Evolutionary conservation across 306 rosid genomes (phyloP).

Genomic region (Cucurbita maxima): DNA sequence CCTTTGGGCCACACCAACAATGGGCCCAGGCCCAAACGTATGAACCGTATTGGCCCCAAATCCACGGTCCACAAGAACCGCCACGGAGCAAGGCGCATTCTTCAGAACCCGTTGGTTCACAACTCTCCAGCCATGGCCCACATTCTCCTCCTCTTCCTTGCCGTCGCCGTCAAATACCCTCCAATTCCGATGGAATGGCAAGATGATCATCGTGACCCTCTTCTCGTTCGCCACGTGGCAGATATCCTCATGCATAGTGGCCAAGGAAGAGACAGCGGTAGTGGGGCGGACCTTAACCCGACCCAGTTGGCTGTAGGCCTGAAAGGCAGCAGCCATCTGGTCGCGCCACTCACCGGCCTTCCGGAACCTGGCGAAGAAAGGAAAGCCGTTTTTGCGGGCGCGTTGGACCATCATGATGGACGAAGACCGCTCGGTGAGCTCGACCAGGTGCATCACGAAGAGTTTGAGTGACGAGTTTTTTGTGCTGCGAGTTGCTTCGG

Average conservation of each 20-base stretch:
- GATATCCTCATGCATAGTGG: conserved; percentile 63
- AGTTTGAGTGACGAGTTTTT: conserved; percentile 30
- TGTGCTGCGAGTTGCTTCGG: conserved; percentile 44
- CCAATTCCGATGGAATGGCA: conserved; percentile 68
- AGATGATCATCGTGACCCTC: conserved; percentile 46
- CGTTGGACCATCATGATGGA: conserved; percentile 61
- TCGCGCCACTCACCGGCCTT: conserved; percentile 27
- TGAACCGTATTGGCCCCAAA: conserved; percentile 9
- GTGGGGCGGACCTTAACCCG: conserved; percentile 49
- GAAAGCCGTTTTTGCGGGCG: conserved; percentile 50
- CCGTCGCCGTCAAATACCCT: conserved; percentile 4
- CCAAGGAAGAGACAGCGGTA: conserved; percentile 45
- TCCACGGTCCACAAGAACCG: conserved; percentile 64
- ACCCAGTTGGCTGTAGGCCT: conserved; percentile 41
- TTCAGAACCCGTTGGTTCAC: conserved; percentile 60
- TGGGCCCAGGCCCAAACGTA: conserved; percentile 10
- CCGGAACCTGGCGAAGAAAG: conserved; percentile 36
- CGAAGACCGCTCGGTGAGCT: conserved; percentile 65
- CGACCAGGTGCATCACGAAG: conserved; percentile 65
- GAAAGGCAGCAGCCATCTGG: conserved; percentile 40
- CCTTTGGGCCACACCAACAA: neutral
- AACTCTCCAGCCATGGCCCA: conserved; percentile 56
- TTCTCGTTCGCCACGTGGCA: conserved; percentile 69
- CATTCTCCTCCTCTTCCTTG: conserved; percentile 18
- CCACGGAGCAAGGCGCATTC: conserved; percentile 63